These are phyloP conservation scores for Gastrolobium villosum DNA, from an alignment of 306 rosid genomes.

Conservation along the genomic window DNA sequence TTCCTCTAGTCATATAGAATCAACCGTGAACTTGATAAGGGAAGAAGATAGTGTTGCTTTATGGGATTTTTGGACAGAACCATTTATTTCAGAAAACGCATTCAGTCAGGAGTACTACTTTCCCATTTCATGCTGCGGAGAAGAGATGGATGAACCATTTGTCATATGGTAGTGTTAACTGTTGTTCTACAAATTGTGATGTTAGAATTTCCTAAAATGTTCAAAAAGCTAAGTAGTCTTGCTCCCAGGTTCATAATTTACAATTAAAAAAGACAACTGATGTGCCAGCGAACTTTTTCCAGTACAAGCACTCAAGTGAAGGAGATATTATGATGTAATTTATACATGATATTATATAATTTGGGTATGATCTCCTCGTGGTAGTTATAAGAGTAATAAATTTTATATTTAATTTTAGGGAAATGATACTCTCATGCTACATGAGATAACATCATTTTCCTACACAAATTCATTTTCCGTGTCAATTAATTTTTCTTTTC, in stretches of 20 bases:
- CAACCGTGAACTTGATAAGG: not conserved
- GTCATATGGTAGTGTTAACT: conserved; percentile 38
- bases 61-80: conserved; percentile 68
- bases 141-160: conserved; percentile 32
- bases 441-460: too few relatives aligned
- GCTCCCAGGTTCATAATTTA: too few relatives aligned
- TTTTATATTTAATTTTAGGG: too few relatives aligned
- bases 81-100: conserved; percentile 58
- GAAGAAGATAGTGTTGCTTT: conserved; percentile 42
- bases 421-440: too few relatives aligned
- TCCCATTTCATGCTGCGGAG: conserved; percentile 1
- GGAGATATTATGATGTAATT: not conserved
- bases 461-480: too few relatives aligned
- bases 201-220: not conserved
- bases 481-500: too few relatives aligned
- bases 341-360: not conserved
- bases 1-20: conserved; percentile 37
- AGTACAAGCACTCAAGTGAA: too few relatives aligned
- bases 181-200: conserved; percentile 25
- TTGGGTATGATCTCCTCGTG: too few relatives aligned
- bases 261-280: too few relatives aligned
- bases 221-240: too few relatives aligned
- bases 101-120: conserved; percentile 12
- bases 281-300: too few relatives aligned
- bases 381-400: too few relatives aligned